Conservation (phyloP, 2,329 filamentous ascomycete genomes). For the Zasmidium cellare region DNA sequence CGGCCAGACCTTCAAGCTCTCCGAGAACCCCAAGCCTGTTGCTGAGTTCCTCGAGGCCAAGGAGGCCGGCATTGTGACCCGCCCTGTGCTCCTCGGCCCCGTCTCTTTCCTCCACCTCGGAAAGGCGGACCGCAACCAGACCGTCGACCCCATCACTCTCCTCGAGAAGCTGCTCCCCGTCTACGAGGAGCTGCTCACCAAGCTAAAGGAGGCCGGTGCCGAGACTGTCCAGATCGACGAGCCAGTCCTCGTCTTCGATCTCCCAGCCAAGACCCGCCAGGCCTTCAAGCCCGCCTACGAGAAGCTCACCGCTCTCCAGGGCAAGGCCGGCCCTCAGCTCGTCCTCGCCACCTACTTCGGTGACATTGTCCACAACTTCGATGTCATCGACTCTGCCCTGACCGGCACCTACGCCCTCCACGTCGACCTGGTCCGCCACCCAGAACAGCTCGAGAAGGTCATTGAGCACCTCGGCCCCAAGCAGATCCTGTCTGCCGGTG, state of each 20-base stretch:
- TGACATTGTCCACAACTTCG: slow-evolving; percentile 98
- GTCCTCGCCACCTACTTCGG: slow-evolving; percentile 97
- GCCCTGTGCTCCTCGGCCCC: slow-evolving; percentile 91
- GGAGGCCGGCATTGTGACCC: slow-evolving; percentile 88
- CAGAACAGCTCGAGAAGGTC: slow-evolving; percentile 91
- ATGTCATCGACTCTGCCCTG: slow-evolving; percentile 71
- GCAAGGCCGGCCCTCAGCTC: slow-evolving; percentile 79
- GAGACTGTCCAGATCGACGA: slow-evolving; percentile 98
- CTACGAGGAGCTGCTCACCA: slow-evolving; percentile 87
- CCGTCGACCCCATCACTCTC: slow-evolving; percentile 88
- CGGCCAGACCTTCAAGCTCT: slow-evolving; percentile 93
- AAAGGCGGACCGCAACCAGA: slow-evolving; percentile 96
- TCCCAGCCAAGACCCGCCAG: slow-evolving; percentile 84
- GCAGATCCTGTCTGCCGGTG: slow-evolving; percentile 89
- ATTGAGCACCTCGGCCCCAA: slow-evolving; percentile 79
- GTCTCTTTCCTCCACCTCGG: slow-evolving; percentile 97
- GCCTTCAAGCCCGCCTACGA: slow-evolving; percentile 98
- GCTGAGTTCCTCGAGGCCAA: slow-evolving; percentile 95
- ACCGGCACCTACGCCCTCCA: slow-evolving; percentile 80
- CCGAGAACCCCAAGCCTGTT: slow-evolving; percentile 86
- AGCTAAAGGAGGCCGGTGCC: slow-evolving; percentile 95
- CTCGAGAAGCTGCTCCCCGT: slow-evolving; percentile 90
- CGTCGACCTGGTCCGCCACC: slow-evolving; percentile 95
- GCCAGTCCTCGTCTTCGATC: slow-evolving; percentile 93
- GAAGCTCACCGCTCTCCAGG: slow-evolving; percentile 70